Evolutionary conservation across 179 eudicot genomes (phyloP).

Genomic region (Patellifolia procumbens): DNA sequence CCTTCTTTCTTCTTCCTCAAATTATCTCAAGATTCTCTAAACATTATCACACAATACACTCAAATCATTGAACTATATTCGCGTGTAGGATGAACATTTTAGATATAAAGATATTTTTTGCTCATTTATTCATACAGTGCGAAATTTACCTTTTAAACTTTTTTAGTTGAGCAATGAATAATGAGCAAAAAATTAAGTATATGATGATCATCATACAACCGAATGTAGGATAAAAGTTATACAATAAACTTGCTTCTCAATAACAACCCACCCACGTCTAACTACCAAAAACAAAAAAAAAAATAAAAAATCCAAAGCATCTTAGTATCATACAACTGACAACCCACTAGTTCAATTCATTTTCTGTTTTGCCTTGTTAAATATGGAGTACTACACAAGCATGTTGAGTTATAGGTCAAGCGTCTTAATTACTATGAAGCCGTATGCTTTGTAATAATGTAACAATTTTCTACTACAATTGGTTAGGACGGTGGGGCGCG

Average conservation of each 20-base stretch:
- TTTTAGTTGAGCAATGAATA: too few relatives aligned
- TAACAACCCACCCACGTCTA: neutral
- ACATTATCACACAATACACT: neutral
- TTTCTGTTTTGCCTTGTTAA: neutral
- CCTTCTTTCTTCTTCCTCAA: conserved; percentile 6
- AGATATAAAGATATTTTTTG: neutral
- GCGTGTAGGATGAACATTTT: too few relatives aligned
- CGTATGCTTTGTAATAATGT: neutral
- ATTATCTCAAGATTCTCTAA: conserved; percentile 1
- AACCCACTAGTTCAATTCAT: neutral
- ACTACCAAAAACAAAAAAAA: too few relatives aligned
- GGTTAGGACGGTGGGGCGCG: neutral
- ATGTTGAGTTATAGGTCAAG: neutral
- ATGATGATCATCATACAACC: too few relatives aligned
- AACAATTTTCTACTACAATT: too few relatives aligned
- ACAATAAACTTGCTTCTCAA: neutral
- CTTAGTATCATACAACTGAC: neutral
- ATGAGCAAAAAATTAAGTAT: too few relatives aligned
- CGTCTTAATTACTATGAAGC: neutral
- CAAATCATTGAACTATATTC: too few relatives aligned
- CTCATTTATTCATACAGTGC: too few relatives aligned
- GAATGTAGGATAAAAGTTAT: too few relatives aligned
- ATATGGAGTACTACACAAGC: neutral
- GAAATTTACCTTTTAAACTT: too few relatives aligned
- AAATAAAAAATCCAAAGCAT: neutral